Evolutionary conservation across 1,284 basidiomycete genomes (phyloP), one percentile per base, ranked within the genome.

Genomic region (Tilletia caries): DNA sequence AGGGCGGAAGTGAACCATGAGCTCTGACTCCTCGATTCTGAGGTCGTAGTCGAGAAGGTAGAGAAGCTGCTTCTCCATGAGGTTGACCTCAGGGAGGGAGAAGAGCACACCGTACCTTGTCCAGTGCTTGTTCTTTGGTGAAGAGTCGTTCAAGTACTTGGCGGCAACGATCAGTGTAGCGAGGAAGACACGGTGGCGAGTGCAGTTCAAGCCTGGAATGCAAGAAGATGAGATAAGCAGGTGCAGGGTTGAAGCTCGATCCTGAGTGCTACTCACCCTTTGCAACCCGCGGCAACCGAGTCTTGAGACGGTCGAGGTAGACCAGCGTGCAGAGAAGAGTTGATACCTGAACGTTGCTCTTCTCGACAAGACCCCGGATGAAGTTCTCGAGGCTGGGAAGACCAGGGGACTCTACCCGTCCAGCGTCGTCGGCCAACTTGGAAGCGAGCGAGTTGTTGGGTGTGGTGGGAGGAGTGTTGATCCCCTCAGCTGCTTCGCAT

Each of bases 131-230:
- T 98, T 98, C 87, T 95, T 97, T 23, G 84, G 84, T 54, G 83
- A 84, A 34, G 92, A 93, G 86, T 98, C 95, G 85, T 98, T 97
- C 81, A 98, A 89, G 85, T 98, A 98, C 86, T 98, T 98, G 77
- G 94, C 91, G 34, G 95, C 91, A 65, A 95, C 92, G 84, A 98
- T 98, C 79, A 98, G 89, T 0, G 92, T 91, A 46, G 95, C 95
- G 76, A 98, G 88, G 85, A 98, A 97, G 73, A 98, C 91, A 65
- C 95, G 91, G 84, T 97, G 95, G 66, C 92, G 89, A 4, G 95
- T 95, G 84, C 92, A 95, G 29, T 91, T 89, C 87, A 95, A 90
- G 66, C 92, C 58, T 62, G 27, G 29, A 92, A 91, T n/a, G 10
- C 20, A 29, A 10, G 50, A 52, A 29, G 46, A 23, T n/a, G 41